Conservation (phyloP, 331 rosid species). For the Acacia pycnantha region DNA sequence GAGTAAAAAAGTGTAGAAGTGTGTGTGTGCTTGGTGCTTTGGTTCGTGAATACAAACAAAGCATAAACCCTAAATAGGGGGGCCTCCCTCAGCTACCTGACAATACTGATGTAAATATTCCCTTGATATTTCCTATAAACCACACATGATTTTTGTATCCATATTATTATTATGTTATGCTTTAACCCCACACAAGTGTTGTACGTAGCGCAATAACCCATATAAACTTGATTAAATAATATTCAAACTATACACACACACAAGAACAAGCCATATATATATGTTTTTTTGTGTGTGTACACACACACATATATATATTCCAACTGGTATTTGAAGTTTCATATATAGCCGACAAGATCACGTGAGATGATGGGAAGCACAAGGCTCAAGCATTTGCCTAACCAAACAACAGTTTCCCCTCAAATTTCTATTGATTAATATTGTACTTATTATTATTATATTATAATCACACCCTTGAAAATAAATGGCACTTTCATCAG, state of each 20-base stretch:
- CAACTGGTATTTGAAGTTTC: slow-evolving; percentile 32
- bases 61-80: slow-evolving; percentile 34
- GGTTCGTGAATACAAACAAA: slow-evolving; percentile 18
- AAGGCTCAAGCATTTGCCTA: slow-evolving; percentile 51
- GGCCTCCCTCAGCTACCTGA: slow-evolving; percentile 2
- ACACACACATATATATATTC: neutral
- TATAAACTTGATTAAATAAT: neutral
- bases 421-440: neutral
- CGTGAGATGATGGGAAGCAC: slow-evolving; percentile 51
- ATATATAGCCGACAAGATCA: slow-evolving; percentile 44
- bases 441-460: neutral
- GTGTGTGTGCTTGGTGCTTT: neutral
- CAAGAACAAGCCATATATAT: neutral
- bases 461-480: slow-evolving; percentile 1
- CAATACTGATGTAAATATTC: slow-evolving; percentile 17
- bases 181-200: slow-evolving; percentile 6
- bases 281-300: too few species aligned
- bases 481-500: slow-evolving; percentile 15
- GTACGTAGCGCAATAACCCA: slow-evolving; percentile 33
- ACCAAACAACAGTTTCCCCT: slow-evolving; percentile 38
- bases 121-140: slow-evolving; percentile 17
- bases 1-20: neutral
- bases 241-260: neutral
- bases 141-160: slow-evolving; percentile 31
- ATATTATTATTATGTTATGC: slow-evolving; percentile 33